A percentile compares a stretch with the other conserved stretches of the same genome.
These are phyloP conservation scores for Boletales sp. DNA, from an alignment of 768 basidiomycete species.

Conservation along the genomic window DNA sequence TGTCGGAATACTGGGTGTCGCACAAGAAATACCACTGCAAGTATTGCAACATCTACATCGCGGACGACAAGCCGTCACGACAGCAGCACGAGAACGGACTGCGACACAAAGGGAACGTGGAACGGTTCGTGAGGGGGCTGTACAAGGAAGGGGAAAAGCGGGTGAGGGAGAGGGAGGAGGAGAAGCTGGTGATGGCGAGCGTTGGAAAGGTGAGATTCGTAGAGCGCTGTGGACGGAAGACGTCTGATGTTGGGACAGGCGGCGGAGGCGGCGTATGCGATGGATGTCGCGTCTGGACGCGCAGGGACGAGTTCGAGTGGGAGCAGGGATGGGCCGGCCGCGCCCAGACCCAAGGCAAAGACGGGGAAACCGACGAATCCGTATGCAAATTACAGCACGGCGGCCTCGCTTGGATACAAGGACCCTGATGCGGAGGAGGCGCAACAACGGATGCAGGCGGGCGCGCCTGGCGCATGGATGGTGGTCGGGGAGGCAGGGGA, in stretches of 20 bases:
- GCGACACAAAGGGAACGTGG: slow-evolving; percentile 90
- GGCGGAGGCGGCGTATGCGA: slow-evolving; percentile 74
- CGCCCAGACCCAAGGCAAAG: slow-evolving; percentile 35
- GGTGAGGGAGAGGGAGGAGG: slow-evolving; percentile 81
- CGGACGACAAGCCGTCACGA: slow-evolving; percentile 92
- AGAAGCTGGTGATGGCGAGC: slow-evolving; percentile 79
- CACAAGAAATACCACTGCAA: slow-evolving; percentile 94
- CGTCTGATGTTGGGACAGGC: slow-evolving; percentile 42
- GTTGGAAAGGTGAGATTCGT: slow-evolving; percentile 64
- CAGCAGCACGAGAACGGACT: slow-evolving; percentile 91
- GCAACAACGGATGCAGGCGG: slow-evolving; percentile 52
- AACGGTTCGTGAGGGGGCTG: slow-evolving; percentile 85
- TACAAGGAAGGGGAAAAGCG: slow-evolving; percentile 92
- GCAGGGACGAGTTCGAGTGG: slow-evolving; percentile 30
- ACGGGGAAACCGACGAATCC: slow-evolving; percentile 55
- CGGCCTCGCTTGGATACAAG: slow-evolving; percentile 73
- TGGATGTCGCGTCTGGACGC: slow-evolving; percentile 69
- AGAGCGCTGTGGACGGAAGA: background rate
- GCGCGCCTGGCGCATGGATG: slow-evolving; percentile 77
- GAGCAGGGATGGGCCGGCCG: background rate
- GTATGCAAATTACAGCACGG: slow-evolving; percentile 85
- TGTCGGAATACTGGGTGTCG: slow-evolving; percentile 93
- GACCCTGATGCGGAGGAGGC: slow-evolving; percentile 79
- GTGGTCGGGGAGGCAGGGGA: slow-evolving; percentile 38
- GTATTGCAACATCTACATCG: slow-evolving; percentile 95